Evolutionary conservation across 2,329 filamentous ascomycete genomes (phyloP).

Genomic region (Xylariaceae sp.): DNA sequence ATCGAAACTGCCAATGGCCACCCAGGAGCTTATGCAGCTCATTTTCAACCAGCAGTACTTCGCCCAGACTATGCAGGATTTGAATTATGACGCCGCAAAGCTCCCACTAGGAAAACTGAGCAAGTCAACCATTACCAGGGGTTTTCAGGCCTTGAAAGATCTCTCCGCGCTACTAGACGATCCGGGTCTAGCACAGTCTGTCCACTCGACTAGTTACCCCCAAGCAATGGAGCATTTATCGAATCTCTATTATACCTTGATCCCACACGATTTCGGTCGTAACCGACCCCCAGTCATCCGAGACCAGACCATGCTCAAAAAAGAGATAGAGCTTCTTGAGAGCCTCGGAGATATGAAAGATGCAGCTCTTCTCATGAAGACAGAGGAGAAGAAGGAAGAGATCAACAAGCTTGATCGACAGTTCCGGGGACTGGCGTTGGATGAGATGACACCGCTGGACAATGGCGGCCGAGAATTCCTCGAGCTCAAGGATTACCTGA

Average conservation of each 20-base stretch:
- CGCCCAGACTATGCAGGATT: constrained; percentile 56
- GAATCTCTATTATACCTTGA: constrained; percentile 75
- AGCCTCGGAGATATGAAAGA: constrained; percentile 83
- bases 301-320: constrained; percentile 56
- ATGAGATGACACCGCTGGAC: constrained; percentile 71
- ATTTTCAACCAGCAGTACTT: constrained; percentile 81
- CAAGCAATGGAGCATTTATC: constrained; percentile 59
- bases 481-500: constrained; percentile 63
- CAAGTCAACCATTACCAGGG: constrained; percentile 69
- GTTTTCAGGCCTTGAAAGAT: constrained; percentile 74
- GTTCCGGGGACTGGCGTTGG: constrained; percentile 65
- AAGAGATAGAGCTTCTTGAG: constrained; percentile 75
- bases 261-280: constrained; percentile 74
- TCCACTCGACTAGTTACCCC: constrained; percentile 34
- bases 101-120: constrained; percentile 80
- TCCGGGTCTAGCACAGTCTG: constrained; percentile 37
- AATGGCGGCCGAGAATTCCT: constrained; percentile 56
- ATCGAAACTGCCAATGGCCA: constrained; percentile 31
- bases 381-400: constrained; percentile 41
- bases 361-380: constrained; percentile 66
- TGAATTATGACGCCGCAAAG: constrained; percentile 73
- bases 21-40: constrained; percentile 69
- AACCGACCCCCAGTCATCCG: constrained; percentile 66
- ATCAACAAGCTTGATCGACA: constrained; percentile 68
- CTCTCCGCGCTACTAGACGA: constrained; percentile 64